phyloP scores from a whole-genome alignment of 2,329 filamentous ascomycete species.

The Metarhizium sp. region DNA sequence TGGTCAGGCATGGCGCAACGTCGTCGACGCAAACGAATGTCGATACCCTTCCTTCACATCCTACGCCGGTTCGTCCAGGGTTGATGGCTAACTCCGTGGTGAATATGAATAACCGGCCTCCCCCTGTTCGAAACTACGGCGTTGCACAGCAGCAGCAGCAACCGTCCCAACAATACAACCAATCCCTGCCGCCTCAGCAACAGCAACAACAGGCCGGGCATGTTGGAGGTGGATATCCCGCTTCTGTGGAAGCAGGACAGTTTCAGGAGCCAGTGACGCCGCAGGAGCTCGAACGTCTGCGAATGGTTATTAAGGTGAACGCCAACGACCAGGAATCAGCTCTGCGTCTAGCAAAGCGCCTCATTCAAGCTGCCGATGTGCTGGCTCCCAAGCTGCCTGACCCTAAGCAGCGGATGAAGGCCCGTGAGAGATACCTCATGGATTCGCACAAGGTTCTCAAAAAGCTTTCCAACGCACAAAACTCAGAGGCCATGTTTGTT shows the following conservation, averaged over 20 bases:
- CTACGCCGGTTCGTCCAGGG: conserved; percentile 53
- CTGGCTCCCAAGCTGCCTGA: conserved; percentile 58
- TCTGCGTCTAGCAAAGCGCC: conserved; percentile 67
- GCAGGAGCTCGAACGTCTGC: conserved; percentile 68
- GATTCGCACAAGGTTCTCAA: conserved; percentile 90
- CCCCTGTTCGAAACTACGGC: conserved; percentile 48
- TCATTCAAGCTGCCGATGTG: conserved; percentile 75
- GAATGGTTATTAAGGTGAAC: conserved; percentile 59
- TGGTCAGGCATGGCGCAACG: conserved; percentile 13
- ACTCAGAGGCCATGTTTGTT: conserved; percentile 86
- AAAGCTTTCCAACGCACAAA: conserved; percentile 66
- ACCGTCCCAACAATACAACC: conserved; percentile 10
- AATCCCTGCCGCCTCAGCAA: conserved; percentile 22
- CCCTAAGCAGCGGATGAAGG: conserved; percentile 62
- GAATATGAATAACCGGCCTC: conserved; percentile 45
- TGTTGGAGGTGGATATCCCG: not conserved
- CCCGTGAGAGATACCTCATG: conserved; percentile 71
- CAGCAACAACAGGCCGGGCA: conserved; percentile 10
- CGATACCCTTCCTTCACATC: conserved; percentile 49
- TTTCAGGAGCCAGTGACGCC: conserved; percentile 53
- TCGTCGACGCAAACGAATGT: conserved; percentile 24
- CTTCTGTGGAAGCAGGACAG: conserved; percentile 1
- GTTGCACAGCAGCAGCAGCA: conserved; percentile 28
- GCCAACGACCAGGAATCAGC: conserved; percentile 63
- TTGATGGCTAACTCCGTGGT: conserved; percentile 50